These are phyloP conservation scores for Paradendryphiella salina DNA, from an alignment of 2,329 filamentous ascomycete species.

Conservation along the genomic window DNA sequence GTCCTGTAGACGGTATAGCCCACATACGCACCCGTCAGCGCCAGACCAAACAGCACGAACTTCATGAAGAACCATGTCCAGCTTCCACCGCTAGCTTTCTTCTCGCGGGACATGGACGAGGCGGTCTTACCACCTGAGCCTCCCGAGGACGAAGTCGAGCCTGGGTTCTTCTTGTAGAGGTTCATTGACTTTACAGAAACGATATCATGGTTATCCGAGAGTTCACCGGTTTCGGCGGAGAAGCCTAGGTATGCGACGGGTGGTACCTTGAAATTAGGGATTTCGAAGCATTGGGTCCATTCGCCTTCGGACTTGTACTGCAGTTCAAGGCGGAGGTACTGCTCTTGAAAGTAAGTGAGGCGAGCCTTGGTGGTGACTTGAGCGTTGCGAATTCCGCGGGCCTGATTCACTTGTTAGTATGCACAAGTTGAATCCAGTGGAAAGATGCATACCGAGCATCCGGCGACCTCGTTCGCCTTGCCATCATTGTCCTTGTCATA, in stretches of 20 bases:
- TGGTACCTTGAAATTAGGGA: conserved; percentile 72
- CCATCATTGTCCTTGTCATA: conserved; percentile 96
- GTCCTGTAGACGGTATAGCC: conserved; percentile 83
- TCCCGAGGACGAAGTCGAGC: conserved; percentile 11
- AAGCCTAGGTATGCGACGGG: conserved; percentile 67
- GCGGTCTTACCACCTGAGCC: conserved; percentile 16
- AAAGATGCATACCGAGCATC: conserved; percentile 70
- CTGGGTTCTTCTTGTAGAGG: conserved; percentile 66
- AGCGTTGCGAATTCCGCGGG: conserved; percentile 79
- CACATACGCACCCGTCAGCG: conserved; percentile 74
- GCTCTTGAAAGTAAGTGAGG: conserved; percentile 96
- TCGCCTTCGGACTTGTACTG: conserved; percentile 90
- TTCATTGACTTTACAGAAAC: conserved; percentile 84
- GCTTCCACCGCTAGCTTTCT: conserved; percentile 56
- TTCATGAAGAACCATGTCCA: conserved; percentile 80
- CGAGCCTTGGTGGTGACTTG: conserved; percentile 78
- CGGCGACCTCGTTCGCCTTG: conserved; percentile 88
- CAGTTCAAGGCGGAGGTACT: conserved; percentile 83
- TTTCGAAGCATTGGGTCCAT: conserved; percentile 88
- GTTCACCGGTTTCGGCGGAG: conserved; percentile 88
- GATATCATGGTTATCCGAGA: conserved; percentile 98
- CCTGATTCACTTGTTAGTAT: conserved; percentile 49
- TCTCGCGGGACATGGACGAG: conserved; percentile 47
- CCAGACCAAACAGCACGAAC: conserved; percentile 72
- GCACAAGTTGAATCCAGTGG: neutral